Evolutionary conservation across 768 basidiomycete genomes (phyloP).

Genomic region (Pleurotus tuoliensis): DNA sequence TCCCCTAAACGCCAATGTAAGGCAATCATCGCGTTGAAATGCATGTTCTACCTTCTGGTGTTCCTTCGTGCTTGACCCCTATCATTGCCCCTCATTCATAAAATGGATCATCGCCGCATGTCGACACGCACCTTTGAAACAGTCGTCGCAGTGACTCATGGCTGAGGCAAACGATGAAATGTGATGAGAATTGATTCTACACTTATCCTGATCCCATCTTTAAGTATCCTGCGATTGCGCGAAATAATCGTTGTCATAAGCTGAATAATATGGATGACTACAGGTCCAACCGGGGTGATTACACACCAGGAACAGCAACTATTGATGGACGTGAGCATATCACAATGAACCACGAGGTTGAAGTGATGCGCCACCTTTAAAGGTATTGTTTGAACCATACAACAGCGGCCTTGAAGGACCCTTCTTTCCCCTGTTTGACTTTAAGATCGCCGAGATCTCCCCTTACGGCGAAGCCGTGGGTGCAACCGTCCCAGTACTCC

Average conservation of each 20-base stretch:
- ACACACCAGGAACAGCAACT: no score
- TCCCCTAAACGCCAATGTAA: conserved; percentile 31
- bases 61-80: conserved; percentile 53
- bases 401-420: conserved; percentile 53
- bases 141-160: conserved; percentile 56
- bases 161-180: background rate
- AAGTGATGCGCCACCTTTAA: conserved; percentile 6
- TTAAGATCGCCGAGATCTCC: conserved; percentile 44
- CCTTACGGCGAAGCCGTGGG: conserved; percentile 53
- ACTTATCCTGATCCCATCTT: no score
- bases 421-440: conserved; percentile 61
- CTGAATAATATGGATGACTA: no score
- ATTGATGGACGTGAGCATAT: no score
- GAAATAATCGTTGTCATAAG: no score
- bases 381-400: conserved; percentile 46
- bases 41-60: conserved; percentile 31
- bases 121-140: conserved; percentile 41
- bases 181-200: no score
- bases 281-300: no score
- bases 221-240: no score
- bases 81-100: background rate
- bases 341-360: background rate
- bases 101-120: background rate
- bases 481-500: conserved; percentile 42
- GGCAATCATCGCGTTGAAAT: conserved; percentile 1